A percentile compares a stretch with the other conserved stretches of the same genome.
phyloP scores from a whole-genome alignment of 139 green algal genomes.

The Chlamydomonas urium region DNA sequence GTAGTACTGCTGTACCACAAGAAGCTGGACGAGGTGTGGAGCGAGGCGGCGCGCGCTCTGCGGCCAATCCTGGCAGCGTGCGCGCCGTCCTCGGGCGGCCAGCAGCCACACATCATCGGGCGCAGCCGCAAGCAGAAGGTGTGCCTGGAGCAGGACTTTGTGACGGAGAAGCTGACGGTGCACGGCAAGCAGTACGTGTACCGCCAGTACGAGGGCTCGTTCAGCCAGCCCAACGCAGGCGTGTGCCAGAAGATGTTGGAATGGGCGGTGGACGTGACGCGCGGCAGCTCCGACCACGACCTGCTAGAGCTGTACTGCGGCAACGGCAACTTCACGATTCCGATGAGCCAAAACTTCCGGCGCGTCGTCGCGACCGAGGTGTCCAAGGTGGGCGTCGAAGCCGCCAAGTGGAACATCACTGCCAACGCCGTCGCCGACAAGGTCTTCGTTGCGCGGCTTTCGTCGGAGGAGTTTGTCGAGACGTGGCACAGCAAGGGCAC shows the following conservation, averaged over 20 bases:
- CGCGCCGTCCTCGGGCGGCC: neutral
- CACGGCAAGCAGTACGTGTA: conserved; percentile 26
- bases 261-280: conserved; percentile 69
- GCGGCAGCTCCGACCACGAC: conserved; percentile 15
- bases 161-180: conserved; percentile 64
- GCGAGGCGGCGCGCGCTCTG: conserved; percentile 24
- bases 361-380: conserved; percentile 87
- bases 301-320: conserved; percentile 84
- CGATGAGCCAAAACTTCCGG: conserved; percentile 79
- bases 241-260: conserved; percentile 83
- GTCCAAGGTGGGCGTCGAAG: conserved; percentile 72
- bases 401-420: conserved; percentile 50
- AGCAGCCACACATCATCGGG: conserved; percentile 42
- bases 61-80: conserved; percentile 14
- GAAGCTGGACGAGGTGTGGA: conserved; percentile 69
- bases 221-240: conserved; percentile 86
- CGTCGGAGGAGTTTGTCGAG: conserved; percentile 76
- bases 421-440: conserved; percentile 34
- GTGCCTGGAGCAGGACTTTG: conserved; percentile 55
- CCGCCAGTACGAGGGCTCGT: conserved; percentile 52
- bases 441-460: conserved; percentile 72
- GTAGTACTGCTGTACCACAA: conserved; percentile 84
- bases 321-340: conserved; percentile 92
- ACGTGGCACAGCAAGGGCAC: conserved; percentile 54
- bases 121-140: conserved; percentile 79